Conservation (phyloP, 306 rosid genomes). For the Urtica urens region DNA sequence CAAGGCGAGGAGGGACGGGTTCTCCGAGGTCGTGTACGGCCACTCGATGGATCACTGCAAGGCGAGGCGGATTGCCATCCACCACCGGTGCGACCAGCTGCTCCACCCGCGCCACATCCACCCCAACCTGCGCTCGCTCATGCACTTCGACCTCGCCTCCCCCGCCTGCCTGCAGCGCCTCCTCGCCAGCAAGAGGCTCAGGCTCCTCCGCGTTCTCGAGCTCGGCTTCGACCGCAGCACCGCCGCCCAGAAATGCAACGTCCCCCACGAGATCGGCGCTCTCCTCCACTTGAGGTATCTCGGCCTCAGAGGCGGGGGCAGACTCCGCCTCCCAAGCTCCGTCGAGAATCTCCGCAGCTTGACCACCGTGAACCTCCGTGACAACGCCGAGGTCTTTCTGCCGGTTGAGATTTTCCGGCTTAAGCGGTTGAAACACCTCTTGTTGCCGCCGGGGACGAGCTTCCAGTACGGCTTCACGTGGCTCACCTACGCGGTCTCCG, state of each 20-base stretch:
- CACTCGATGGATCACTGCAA: background rate
- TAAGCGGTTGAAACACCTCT: background rate
- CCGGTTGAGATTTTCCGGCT: background rate
- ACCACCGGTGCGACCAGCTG: background rate
- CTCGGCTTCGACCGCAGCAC: background rate
- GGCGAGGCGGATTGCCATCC: background rate
- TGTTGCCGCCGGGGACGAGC: background rate
- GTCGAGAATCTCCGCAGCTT: background rate
- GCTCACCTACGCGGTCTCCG: background rate
- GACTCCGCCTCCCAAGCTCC: constrained; percentile 2
- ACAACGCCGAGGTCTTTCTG: background rate
- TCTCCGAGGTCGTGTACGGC: constrained; percentile 18
- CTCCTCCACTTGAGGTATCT: constrained; percentile 9
- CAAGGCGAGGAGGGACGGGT: constrained; percentile 32
- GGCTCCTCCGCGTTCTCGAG: constrained; percentile 1
- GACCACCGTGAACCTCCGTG: constrained; percentile 1
- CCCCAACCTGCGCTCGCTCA: constrained; percentile 2
- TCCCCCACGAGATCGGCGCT: background rate
- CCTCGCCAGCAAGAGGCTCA: background rate
- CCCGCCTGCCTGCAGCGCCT: background rate
- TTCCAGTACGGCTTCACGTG: constrained; percentile 1
- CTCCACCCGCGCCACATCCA: constrained; percentile 1
- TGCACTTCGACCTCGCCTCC: background rate
- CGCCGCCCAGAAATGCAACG: background rate
- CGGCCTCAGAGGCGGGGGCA: background rate